phyloP scores from a whole-genome alignment of 78 protist species.

The Chrysochromulina parva region DNA sequence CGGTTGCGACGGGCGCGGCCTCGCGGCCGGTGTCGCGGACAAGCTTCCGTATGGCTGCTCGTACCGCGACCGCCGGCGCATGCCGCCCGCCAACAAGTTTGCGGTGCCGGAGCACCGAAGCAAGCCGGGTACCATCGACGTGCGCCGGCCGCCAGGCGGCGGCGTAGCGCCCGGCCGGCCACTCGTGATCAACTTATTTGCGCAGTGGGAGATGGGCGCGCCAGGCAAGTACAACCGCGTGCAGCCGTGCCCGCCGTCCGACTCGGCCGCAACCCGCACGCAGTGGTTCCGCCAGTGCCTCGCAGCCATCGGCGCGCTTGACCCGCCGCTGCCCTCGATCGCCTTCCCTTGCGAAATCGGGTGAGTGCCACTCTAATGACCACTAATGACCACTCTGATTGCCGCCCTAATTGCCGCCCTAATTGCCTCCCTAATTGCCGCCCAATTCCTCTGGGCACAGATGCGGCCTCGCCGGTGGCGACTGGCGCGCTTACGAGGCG shows the following conservation, averaged over 20 bases:
- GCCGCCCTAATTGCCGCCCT: no score
- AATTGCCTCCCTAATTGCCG: no score
- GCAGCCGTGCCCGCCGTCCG: background rate
- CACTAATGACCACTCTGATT: no score
- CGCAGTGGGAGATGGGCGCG: constrained; percentile 35
- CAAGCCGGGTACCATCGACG: constrained; percentile 2
- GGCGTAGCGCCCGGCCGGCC: background rate
- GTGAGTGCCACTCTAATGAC: no score
- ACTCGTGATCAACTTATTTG: background rate
- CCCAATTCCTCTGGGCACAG: no score
- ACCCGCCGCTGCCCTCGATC: background rate
- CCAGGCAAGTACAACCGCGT: constrained; percentile 4
- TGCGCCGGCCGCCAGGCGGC: background rate
- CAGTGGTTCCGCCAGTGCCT: background rate
- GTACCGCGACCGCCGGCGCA: background rate
- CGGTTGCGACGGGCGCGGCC: constrained; percentile 15
- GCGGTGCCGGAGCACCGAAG: background rate
- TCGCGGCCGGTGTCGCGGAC: background rate
- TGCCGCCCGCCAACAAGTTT: background rate
- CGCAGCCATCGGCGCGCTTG: background rate
- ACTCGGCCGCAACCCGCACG: background rate
- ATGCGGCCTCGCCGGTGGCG: no score
- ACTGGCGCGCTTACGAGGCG: no score
- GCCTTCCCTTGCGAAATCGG: background rate
- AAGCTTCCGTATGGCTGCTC: background rate